A percentile compares a stretch with the other conserved stretches of the same genome.
phyloP scores from a whole-genome alignment of 148 eudicot species.

The Vaccinium corymbosum region DNA sequence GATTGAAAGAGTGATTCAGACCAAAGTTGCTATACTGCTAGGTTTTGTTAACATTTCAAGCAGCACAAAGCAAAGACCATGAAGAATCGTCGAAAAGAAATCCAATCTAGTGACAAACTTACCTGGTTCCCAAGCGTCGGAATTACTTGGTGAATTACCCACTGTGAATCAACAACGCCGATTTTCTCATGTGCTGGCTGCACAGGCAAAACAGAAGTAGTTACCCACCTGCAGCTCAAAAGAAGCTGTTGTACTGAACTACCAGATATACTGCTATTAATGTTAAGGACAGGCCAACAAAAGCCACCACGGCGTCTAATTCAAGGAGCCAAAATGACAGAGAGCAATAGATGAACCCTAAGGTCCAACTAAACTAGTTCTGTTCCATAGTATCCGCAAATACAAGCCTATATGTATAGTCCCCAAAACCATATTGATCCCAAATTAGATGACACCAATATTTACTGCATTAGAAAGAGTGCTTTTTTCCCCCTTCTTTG shows the following conservation, averaged over 20 bases:
- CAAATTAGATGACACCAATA: background rate
- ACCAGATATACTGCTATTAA: background rate
- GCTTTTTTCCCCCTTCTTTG: background rate
- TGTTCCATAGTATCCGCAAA: background rate
- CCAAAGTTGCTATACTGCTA: too few species aligned
- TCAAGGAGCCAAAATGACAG: background rate
- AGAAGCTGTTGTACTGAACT: background rate
- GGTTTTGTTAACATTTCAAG: too few species aligned
- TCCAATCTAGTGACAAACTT: background rate
- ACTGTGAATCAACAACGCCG: conserved; percentile 82
- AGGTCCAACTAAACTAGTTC: conserved; percentile 2
- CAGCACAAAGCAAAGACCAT: too few species aligned
- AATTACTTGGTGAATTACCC: conserved; percentile 77
- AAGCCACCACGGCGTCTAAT: background rate
- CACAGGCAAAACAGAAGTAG: conserved; percentile 17
- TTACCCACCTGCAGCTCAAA: background rate
- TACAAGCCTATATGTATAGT: background rate
- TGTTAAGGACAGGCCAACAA: background rate
- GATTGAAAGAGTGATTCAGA: background rate
- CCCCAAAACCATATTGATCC: background rate
- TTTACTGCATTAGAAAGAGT: too few species aligned
- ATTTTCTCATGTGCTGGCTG: conserved; percentile 94
- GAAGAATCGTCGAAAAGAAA: too few species aligned
- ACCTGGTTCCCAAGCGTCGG: conserved; percentile 79
- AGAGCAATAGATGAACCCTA: background rate